Evolutionary conservation across 805 yeast genomes (phyloP).

Genomic region (Candida rishiriensis): DNA sequence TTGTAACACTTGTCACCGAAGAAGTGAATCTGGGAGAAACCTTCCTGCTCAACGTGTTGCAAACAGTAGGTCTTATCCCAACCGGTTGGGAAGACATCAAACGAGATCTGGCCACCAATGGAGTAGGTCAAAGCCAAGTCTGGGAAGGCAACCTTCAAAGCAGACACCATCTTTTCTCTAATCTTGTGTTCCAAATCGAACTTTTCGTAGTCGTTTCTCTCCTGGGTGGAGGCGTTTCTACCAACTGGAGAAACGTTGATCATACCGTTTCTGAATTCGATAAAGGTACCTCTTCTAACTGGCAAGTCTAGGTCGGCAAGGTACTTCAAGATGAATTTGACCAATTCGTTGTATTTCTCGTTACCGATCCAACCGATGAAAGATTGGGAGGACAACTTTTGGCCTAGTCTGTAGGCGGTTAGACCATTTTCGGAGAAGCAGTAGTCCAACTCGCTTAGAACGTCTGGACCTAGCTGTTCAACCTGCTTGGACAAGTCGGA

Average conservation of each 20-base stretch:
- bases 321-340: constrained; percentile 79
- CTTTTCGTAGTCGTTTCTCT: constrained; percentile 88
- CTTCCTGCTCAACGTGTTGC: constrained; percentile 83
- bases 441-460: constrained; percentile 83
- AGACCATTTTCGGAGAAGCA: constrained; percentile 97
- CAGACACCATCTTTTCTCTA: constrained; percentile 81
- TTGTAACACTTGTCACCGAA: constrained; percentile 96
- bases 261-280: constrained; percentile 99
- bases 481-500: constrained; percentile 90
- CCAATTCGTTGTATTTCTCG: constrained; percentile 85
- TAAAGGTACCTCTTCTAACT: constrained; percentile 96
- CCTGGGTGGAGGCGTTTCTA: constrained; percentile 92
- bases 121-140: constrained; percentile 89
- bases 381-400: constrained; percentile 86
- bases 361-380: constrained; percentile 96
- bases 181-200: constrained; percentile 76
- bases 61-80: constrained; percentile 99
- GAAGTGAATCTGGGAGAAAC: constrained; percentile 87
- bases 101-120: constrained; percentile 98
- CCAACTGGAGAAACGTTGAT: constrained; percentile 97
- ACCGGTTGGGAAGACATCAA: constrained; percentile 99
- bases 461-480: constrained; percentile 87
- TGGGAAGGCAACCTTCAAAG: constrained; percentile 77
- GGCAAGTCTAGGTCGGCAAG: constrained; percentile 86
- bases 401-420: constrained; percentile 92